Conservation (phyloP, 1,284 basidiomycete species). For the Sphagnurus paluster region DNA sequence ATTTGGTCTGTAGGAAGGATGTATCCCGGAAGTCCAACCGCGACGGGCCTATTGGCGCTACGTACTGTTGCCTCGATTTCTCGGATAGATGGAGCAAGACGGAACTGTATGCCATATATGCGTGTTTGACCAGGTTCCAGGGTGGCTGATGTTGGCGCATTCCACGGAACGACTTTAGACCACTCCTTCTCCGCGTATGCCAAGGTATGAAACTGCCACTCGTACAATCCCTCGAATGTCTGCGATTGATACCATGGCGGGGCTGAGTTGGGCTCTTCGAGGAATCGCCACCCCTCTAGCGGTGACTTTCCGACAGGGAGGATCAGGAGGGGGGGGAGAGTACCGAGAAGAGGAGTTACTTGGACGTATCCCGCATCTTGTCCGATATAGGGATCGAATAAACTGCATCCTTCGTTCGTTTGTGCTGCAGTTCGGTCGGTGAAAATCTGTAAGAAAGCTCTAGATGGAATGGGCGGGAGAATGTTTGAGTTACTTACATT, state of each 20-base stretch:
- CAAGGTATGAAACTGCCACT: constrained; percentile 62
- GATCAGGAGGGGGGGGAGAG: constrained; percentile 52
- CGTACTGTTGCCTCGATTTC: constrained; percentile 48
- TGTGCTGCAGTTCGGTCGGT: constrained; percentile 51
- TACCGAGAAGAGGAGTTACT: constrained; percentile 57
- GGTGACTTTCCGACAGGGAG: constrained; percentile 49
- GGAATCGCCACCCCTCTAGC: constrained; percentile 60
- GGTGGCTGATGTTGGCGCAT: constrained; percentile 49
- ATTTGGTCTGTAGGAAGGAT: constrained; percentile 50
- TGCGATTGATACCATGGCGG: constrained; percentile 57
- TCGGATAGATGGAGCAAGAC: constrained; percentile 49
- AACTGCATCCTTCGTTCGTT: constrained; percentile 53
- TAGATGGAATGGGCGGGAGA: not conserved
- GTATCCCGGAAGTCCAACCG: constrained; percentile 55
- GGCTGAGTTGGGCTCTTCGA: constrained; percentile 46
- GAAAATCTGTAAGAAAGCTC: constrained; percentile 42
- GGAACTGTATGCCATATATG: constrained; percentile 56
- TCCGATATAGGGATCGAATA: constrained; percentile 61
- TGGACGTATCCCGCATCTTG: constrained; percentile 57
- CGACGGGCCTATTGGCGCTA: constrained; percentile 45
- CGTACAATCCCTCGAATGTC: constrained; percentile 60
- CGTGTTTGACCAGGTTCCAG: constrained; percentile 49
- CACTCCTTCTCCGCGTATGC: constrained; percentile 61
- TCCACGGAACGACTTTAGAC: constrained; percentile 54
- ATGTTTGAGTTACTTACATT: constrained; percentile 37